Evolutionary conservation across 352 stramenopile species (phyloP).

Genomic region (Vaucheria bursata): DNA sequence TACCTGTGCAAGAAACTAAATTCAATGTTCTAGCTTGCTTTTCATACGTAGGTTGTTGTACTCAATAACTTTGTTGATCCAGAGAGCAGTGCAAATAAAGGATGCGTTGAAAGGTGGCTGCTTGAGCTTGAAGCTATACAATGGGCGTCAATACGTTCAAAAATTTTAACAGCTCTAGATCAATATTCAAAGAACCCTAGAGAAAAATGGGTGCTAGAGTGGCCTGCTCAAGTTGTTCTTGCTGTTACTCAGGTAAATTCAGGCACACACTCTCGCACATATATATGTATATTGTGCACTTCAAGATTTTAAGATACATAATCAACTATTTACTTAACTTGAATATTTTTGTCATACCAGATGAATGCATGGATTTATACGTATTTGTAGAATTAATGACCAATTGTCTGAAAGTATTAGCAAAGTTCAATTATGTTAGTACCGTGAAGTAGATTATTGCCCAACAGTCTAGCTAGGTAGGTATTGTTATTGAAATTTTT

Average conservation of each 20-base stretch:
- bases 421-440: too few relatives aligned
- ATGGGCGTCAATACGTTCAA: slow-evolving; percentile 77
- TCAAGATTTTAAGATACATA: too few relatives aligned
- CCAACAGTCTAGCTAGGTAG: too few relatives aligned
- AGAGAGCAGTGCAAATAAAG: slow-evolving; percentile 79
- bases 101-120: slow-evolving; percentile 87
- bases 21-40: too few relatives aligned
- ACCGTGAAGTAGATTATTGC: too few relatives aligned
- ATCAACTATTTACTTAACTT: too few relatives aligned
- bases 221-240: slow-evolving; percentile 84
- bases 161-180: slow-evolving; percentile 69
- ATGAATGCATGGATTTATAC: too few relatives aligned
- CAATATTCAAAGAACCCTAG: slow-evolving; percentile 65
- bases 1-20: too few relatives aligned
- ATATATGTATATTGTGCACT: too few relatives aligned
- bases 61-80: slow-evolving; percentile 71
- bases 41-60: slow-evolving; percentile 60
- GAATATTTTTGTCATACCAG: too few relatives aligned
- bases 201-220: slow-evolving; percentile 80
- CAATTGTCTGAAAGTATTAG: not conserved
- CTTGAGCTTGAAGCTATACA: slow-evolving; percentile 77
- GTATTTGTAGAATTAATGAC: not conserved
- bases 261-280: too few relatives aligned
- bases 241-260: slow-evolving; percentile 70
- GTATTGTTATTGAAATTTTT: too few relatives aligned